Conservation (phyloP, 345 rosid species). For the Eucalyptus polybractea region DNA sequence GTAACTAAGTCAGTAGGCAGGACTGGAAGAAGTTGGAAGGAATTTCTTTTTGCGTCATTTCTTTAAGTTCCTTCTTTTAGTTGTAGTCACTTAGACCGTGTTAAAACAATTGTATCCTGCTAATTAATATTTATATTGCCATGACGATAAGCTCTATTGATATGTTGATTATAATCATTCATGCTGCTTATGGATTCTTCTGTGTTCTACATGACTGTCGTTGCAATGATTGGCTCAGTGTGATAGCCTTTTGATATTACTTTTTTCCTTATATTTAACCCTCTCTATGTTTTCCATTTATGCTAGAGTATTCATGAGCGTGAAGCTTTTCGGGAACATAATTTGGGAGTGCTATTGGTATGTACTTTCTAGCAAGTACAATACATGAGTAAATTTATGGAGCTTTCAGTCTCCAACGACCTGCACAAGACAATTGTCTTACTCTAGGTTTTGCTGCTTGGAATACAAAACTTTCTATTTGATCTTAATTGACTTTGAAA, state of each 20-base stretch:
- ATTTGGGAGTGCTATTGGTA: constrained; percentile 90
- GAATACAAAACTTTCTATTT: background rate
- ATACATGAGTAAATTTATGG: background rate
- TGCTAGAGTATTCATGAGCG: constrained; percentile 41
- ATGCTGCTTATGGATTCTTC: background rate
- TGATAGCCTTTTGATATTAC: background rate
- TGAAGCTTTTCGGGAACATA: constrained; percentile 46
- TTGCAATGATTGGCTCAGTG: background rate
- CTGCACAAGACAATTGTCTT: background rate
- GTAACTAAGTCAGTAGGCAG: background rate
- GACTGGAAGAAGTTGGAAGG: background rate
- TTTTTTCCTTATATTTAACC: background rate
- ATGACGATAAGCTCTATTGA: background rate
- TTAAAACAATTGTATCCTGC: background rate
- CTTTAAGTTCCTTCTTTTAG: background rate
- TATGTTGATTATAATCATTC: background rate
- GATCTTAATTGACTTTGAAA: background rate
- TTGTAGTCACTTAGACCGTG: background rate
- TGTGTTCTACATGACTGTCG: background rate
- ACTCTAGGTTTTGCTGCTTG: background rate
- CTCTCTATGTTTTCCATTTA: background rate
- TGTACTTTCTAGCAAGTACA: background rate
- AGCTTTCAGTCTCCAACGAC: background rate
- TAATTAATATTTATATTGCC: background rate
- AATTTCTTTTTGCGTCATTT: background rate